Evolutionary conservation across 140 eudicot species (phyloP).

Genomic region (Cichorium intybus): DNA sequence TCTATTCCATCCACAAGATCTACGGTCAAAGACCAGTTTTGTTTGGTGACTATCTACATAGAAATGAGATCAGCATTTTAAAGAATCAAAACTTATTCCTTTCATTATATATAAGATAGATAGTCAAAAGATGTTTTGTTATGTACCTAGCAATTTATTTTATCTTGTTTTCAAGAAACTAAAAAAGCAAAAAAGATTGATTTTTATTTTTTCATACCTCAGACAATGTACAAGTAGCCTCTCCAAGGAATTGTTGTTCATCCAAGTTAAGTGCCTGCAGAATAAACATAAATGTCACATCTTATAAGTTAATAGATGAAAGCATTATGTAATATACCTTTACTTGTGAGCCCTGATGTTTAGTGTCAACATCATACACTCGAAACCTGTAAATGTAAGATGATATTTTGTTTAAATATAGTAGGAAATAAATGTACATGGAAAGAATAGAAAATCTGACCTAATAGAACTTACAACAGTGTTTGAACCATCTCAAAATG

Average conservation of each 20-base stretch:
- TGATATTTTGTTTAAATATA: constrained; percentile 15
- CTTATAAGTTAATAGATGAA: constrained; percentile 6
- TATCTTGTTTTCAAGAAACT: not conserved
- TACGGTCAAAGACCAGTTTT: constrained; percentile 50
- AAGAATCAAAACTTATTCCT: not conserved
- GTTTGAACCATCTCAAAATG: constrained; percentile 83
- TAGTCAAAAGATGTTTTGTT: not conserved
- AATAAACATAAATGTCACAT: not conserved
- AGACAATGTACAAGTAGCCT: constrained; percentile 73
- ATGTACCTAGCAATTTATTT: not conserved
- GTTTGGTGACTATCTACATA: constrained; percentile 76
- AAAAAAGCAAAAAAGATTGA: not conserved
- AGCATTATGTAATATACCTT: constrained; percentile 51
- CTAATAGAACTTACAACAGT: constrained; percentile 69
- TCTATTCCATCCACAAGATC: constrained; percentile 51
- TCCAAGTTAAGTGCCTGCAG: constrained; percentile 79
- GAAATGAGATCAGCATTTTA: constrained; percentile 14
- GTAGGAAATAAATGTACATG: not conserved
- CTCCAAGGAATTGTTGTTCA: constrained; percentile 90
- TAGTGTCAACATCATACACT: constrained; percentile 88
- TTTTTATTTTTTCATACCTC: constrained; percentile 44
- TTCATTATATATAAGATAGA: not conserved
- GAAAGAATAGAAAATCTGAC: constrained; percentile 7
- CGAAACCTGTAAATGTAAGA: constrained; percentile 62
- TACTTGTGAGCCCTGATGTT: constrained; percentile 63